Conservation (phyloP, 225 moss, liverwort and hornwort genomes). For the Pseudisothecium myosuroides region DNA sequence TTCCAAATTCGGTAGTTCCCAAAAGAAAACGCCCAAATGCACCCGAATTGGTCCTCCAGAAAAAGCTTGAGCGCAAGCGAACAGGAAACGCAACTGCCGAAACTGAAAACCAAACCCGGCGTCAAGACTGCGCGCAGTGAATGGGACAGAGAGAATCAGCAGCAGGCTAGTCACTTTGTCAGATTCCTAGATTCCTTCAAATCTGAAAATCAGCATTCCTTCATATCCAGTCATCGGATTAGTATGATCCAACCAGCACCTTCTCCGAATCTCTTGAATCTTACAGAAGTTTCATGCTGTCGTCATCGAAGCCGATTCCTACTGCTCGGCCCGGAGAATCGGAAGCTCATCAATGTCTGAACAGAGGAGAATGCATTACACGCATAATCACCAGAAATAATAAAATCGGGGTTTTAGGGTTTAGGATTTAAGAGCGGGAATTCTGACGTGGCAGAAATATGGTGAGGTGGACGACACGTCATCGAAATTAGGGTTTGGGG, state of each 20-base stretch:
- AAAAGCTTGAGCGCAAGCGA: neutral
- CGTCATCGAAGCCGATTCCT: neutral
- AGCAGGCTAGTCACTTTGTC: neutral
- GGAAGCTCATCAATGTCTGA: neutral
- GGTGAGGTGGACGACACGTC: neutral
- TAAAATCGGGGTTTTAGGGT: neutral
- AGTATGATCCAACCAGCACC: neutral
- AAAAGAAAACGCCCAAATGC: neutral
- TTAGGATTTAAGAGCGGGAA: neutral
- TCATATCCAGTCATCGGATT: neutral
- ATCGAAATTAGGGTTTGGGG: neutral
- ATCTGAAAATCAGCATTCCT: neutral
- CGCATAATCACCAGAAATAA: neutral
- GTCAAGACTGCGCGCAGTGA: neutral
- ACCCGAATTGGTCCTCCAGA: neutral
- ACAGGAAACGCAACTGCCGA: neutral
- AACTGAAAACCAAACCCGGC: neutral
- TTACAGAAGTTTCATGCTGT: neutral
- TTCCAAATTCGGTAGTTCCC: neutral
- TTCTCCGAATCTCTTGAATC: neutral
- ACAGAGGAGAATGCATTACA: neutral
- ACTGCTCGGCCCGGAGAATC: neutral
- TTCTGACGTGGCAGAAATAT: neutral
- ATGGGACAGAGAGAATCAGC: neutral
- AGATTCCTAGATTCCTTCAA: slow-evolving; percentile 3